Evolutionary conservation across 2,329 filamentous ascomycete species (phyloP).

Genomic region (Fusarium continuum): DNA sequence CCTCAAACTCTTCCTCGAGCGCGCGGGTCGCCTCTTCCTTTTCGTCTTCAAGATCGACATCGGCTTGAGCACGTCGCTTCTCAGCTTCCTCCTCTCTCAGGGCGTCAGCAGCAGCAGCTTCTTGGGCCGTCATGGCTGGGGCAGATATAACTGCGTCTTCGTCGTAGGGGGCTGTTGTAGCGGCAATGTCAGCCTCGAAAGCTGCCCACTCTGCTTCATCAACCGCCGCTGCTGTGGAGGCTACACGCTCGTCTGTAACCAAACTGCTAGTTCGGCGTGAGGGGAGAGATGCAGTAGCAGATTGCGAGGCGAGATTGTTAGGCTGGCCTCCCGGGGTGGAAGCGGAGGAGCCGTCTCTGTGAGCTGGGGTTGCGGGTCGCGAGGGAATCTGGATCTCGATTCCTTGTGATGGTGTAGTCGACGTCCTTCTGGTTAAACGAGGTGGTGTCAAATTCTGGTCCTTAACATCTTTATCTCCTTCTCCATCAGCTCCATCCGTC

Average conservation of each 20-base stretch:
- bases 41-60: conserved; percentile 69
- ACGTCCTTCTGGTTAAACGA: conserved; percentile 56
- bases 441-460: conserved; percentile 52
- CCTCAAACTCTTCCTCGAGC: conserved; percentile 80
- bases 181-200: conserved; percentile 83
- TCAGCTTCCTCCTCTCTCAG: conserved; percentile 61
- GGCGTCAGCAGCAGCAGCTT: conserved; percentile 65
- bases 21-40: conserved; percentile 78
- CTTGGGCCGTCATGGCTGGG: conserved; percentile 71
- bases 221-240: conserved; percentile 42
- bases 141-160: conserved; percentile 72
- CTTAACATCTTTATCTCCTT: conserved; percentile 32
- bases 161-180: conserved; percentile 49
- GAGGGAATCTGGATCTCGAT: conserved; percentile 71
- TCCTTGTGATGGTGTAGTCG: conserved; percentile 62
- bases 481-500: conserved; percentile 45
- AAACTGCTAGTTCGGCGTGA: conserved; percentile 42
- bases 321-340: conserved; percentile 50
- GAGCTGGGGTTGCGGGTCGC: conserved; percentile 67
- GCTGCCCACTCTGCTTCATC: conserved; percentile 88
- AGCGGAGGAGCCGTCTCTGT: conserved; percentile 53
- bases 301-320: conserved; percentile 20
- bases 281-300: conserved; percentile 44
- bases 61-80: conserved; percentile 63
- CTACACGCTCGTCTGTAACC: conserved; percentile 28